Evolutionary conservation across 176 grass and related monocot genomes (phyloP).

Genomic region (Triticum monococcum): DNA sequence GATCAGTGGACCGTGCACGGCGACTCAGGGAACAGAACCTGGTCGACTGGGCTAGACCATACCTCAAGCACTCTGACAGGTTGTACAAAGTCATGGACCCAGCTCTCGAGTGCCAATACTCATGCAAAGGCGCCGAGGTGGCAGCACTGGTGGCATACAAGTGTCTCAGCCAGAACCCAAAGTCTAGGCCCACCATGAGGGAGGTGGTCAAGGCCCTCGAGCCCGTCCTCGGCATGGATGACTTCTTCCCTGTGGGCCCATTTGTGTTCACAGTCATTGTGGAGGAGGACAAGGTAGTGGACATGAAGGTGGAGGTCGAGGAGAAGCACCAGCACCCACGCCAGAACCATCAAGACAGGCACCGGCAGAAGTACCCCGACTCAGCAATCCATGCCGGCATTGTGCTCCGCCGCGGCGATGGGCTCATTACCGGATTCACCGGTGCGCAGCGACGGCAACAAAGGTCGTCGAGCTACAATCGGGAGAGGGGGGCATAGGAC

Average conservation of each 20-base stretch:
- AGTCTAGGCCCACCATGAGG: slow-evolving; percentile 74
- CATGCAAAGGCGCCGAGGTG: slow-evolving; percentile 58
- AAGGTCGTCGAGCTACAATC: slow-evolving; percentile 42
- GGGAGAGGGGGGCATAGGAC: slow-evolving; percentile 45
- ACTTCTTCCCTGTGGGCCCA: slow-evolving; percentile 49
- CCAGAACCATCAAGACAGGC: slow-evolving; percentile 57
- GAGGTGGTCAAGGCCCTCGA: slow-evolving; percentile 71
- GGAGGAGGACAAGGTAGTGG: slow-evolving; percentile 55
- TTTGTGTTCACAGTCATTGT: slow-evolving; percentile 68
- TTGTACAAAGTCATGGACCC: slow-evolving; percentile 66
- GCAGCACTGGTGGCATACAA: slow-evolving; percentile 79
- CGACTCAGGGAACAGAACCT: slow-evolving; percentile 59
- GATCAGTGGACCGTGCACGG: slow-evolving; percentile 47
- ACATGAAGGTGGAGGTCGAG: slow-evolving; percentile 32
- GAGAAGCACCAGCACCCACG: slow-evolving; percentile 35
- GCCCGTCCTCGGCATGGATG: slow-evolving; percentile 58
- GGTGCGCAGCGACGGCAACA: slow-evolving; percentile 18
- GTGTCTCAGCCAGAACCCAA: slow-evolving; percentile 74
- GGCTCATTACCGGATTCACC: slow-evolving; percentile 26
- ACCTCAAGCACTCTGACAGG: slow-evolving; percentile 48
- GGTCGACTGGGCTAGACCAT: slow-evolving; percentile 73
- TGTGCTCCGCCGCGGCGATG: slow-evolving; percentile 41
- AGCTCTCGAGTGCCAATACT: slow-evolving; percentile 68
- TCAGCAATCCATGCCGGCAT: slow-evolving; percentile 61
- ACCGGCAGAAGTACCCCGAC: slow-evolving; percentile 64